phyloP scores from a whole-genome alignment of 352 stramenopile genomes.

The Phytophthora pini region DNA sequence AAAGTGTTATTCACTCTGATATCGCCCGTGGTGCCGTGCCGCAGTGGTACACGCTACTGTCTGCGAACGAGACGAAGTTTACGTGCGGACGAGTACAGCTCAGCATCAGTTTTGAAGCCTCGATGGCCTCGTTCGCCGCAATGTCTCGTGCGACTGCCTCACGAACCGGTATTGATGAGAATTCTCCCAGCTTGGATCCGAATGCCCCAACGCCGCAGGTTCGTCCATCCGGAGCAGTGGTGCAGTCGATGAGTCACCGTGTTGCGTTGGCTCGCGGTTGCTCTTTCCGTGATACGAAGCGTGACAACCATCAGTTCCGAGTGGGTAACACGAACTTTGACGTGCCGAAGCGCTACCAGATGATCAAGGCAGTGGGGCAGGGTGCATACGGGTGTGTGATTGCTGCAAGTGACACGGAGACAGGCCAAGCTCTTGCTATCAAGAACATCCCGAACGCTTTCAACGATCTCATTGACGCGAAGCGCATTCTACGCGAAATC shows the following conservation, averaged over 20 bases:
- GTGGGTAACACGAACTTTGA: slow-evolving; percentile 90
- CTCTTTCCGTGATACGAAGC: slow-evolving; percentile 85
- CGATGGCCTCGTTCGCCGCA: slow-evolving; percentile 42
- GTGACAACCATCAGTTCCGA: slow-evolving; percentile 88
- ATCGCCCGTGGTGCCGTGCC: slow-evolving; percentile 84
- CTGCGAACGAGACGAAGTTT: slow-evolving; percentile 84
- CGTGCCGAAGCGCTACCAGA: slow-evolving; percentile 85
- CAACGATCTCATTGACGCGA: slow-evolving; percentile 88
- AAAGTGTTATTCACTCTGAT: slow-evolving; percentile 86
- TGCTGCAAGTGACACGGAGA: slow-evolving; percentile 85
- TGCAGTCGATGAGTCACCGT: slow-evolving; percentile 67
- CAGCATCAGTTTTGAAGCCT: slow-evolving; percentile 85
- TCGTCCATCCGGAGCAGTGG: slow-evolving; percentile 41
- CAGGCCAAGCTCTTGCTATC: slow-evolving; percentile 92
- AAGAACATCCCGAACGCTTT: slow-evolving; percentile 97
- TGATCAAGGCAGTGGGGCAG: slow-evolving; percentile 91
- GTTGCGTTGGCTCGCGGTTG: slow-evolving; percentile 70
- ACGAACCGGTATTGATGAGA: slow-evolving; percentile 35
- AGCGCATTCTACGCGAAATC: slow-evolving; percentile 89
- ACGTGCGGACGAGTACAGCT: slow-evolving; percentile 86
- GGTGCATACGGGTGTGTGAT: slow-evolving; percentile 94
- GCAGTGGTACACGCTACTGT: slow-evolving; percentile 89
- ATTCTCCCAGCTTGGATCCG: slow-evolving; percentile 51
- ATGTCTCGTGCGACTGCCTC: slow-evolving; percentile 36
- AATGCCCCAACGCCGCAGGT: slow-evolving; percentile 65